Base-by-base conservation (phyloP, 306 rosid species). In the Cyclanthera cordifolia region DNA sequence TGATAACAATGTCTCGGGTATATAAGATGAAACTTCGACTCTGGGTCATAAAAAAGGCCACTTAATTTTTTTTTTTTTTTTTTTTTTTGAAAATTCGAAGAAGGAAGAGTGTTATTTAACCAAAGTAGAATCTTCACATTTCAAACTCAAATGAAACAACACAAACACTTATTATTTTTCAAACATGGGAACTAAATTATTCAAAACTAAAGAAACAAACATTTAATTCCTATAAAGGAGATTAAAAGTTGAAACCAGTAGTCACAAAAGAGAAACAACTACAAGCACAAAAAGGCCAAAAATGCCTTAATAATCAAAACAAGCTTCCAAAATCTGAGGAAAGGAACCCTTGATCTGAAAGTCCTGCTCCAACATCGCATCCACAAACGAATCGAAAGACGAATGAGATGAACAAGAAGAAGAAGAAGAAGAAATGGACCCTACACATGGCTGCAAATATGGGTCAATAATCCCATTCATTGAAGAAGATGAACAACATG, bases 321-420 rank as follows among this genome's bases (percentile, higher is more conserved):
- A 80, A 45, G 41, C 88, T 73, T 86, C 93, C 60, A 85, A 82
- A 51, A 93, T 53, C 46, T 87, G 82, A 11, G 97, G 97, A 67
- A 93, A 93, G 43, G 83, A 80, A 7, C 84, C 83, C 73, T 78
- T 75, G 43, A 93, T 84, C 71, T 93, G 91, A 78, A 71, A 83
- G 51, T 93, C 98, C 49, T 74, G 86, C 39, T 82, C 90, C 88
- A 93, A 77, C 79, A 89, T 81, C 2, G 77, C 77, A 53, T 86
- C 95, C 87, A 93, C 89, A 53, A 93, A 92, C 41, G 95, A 84
- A 24, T 70, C 53, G 57, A 76, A 76, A 21, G 89, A 75, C 60
- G 84, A 57, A 20, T 20, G 34, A 14, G 70, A 34, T 1, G 41
- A 37, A 37, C 11, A 64, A 64, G 28, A 45, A 41, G 49, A 43